Base-by-base conservation (phyloP, 371 early-diverging fungal species). In the Dinochytrium kinnereticum region DNA sequence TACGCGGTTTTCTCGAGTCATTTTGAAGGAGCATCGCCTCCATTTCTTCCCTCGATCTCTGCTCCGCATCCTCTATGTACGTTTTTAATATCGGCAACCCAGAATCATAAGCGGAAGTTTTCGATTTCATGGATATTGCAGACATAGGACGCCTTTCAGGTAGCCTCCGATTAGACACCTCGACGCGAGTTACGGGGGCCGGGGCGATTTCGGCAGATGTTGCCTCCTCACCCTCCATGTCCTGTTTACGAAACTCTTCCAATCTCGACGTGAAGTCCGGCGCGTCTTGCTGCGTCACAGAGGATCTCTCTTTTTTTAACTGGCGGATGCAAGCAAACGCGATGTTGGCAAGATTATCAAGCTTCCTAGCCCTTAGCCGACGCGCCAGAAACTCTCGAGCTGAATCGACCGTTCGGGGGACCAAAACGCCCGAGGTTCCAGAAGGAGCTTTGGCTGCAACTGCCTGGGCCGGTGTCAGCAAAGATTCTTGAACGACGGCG, bases 131-230 rank as follows among this genome's bases (percentile, higher is more conserved):
- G 10, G 33, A 5, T 61, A 2, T 34, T 61, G 34, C 61, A 21
- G 61, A 33, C 26, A 13, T 61, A 31, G 55, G 24, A 5, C 37
- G 10, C 26, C 61, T 7, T 37, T 61, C 61, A 17, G 61, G 61
- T 28, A 61, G 61, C 61, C 24, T 61, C 36, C 61, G 61, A 61
- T 61, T 61, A 13, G 36, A 34, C 13, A 61, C 61, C 24, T 61
- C 61, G 24, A 61, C 36, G 10, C 36, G 39, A 3, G 66, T 38
- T 19, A 40, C 44, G n/a, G 66, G 66, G 2, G 66, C 39, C 15
- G 66, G 44, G n/a, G 24, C 17, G 33, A 28, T 19, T 15, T 13
- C 10, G n/a, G 17, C 28, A 38, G 38, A 28, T 19, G 44, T 5
- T 13, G 19, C 44, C 15, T 5, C 44, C 10, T 37, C 66, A 15